Percentiles rank a stretch among this genome's conserved stretches.
phyloP scores from a whole-genome alignment of 208 protist species.

The Trypanosoma lewisi region DNA sequence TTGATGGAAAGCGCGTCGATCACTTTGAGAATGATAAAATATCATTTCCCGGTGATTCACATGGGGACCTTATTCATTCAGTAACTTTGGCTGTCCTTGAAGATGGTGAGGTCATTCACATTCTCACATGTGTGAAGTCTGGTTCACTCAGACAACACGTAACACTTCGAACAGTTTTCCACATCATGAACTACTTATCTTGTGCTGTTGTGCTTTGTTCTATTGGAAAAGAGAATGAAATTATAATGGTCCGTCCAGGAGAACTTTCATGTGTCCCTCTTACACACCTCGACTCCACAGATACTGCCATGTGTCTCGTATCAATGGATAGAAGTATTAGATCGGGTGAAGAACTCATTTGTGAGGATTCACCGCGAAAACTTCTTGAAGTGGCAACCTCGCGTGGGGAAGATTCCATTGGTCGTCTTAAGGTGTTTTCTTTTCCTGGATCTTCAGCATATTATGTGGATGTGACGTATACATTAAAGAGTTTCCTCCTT shows the following conservation, averaged over 20 bases:
- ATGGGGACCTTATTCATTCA: slow-evolving; percentile 5
- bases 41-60: background rate
- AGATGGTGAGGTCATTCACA: slow-evolving; percentile 22
- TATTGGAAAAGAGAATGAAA: background rate
- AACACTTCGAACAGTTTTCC: slow-evolving; percentile 22
- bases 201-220: slow-evolving; percentile 1
- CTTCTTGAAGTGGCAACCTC: slow-evolving; percentile 11
- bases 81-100: slow-evolving; percentile 9
- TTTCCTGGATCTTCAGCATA: slow-evolving; percentile 10
- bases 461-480: slow-evolving; percentile 33
- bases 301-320: slow-evolving; percentile 12
- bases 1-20: slow-evolving; percentile 5
- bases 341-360: slow-evolving; percentile 15
- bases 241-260: slow-evolving; percentile 8
- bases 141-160: slow-evolving; percentile 15
- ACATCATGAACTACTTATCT: slow-evolving; percentile 18
- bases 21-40: slow-evolving; percentile 6
- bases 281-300: slow-evolving; percentile 3
- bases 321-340: background rate
- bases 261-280: slow-evolving; percentile 21
- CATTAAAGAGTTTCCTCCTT: slow-evolving; percentile 11
- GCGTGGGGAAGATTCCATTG: slow-evolving; percentile 29
- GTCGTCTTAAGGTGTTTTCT: slow-evolving; percentile 18
- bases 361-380: slow-evolving; percentile 7
- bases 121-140: slow-evolving; percentile 2